Base-by-base conservation (phyloP, 2,329 filamentous ascomycete species). In the Cucurbitaria berberidis region DNA sequence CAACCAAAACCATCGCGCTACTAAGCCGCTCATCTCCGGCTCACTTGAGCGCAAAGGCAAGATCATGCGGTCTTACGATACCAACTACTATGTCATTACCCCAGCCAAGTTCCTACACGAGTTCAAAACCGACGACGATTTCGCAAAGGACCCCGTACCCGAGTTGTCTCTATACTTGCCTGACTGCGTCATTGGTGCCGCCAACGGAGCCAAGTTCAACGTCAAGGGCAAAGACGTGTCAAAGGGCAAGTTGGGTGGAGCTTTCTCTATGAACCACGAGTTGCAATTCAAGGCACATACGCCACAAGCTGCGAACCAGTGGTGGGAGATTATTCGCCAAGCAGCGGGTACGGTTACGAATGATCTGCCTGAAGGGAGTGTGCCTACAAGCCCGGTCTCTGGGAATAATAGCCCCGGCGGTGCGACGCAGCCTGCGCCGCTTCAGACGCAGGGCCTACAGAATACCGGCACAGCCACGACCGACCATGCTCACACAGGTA, bases 151-250 rank as follows among this genome's bases (percentile, higher is more conserved):
- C 57, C 91, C 91, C 9, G 82, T 84, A 51, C 93, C 95, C 0
- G 93, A 99, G 73, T 81, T 95, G 35, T 95, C 90, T 13, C 86
- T 99, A 62, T 98, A 93, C 76, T 86, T 99, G 1, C 93, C 95
- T 10, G 95, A 99, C 66, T 96, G 93, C 65, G 77, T 88, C 40
- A 84, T 98, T 51, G 91, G 92, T 52, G 82, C 80, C 19, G 75
- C 86, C 26, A 86, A 82, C 61, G 92, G 89, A 48, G 84, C 88
- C 55, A 97, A 96, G 77, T 98, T 99, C 82, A 91, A 86, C 69
- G 83, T 99, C 75, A 96, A 96, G 80, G 95, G 95, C 75, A 98
- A 98, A 77, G 93, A 99, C 73, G 86, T 88, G 51, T 89, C 88
- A 68, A 89, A 90, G 72, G 81, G 83, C 55, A 89, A 89, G 59